These are phyloP conservation scores for Penicillium sp. DNA, from an alignment of 2,329 filamentous ascomycete species.

Conservation along the genomic window DNA sequence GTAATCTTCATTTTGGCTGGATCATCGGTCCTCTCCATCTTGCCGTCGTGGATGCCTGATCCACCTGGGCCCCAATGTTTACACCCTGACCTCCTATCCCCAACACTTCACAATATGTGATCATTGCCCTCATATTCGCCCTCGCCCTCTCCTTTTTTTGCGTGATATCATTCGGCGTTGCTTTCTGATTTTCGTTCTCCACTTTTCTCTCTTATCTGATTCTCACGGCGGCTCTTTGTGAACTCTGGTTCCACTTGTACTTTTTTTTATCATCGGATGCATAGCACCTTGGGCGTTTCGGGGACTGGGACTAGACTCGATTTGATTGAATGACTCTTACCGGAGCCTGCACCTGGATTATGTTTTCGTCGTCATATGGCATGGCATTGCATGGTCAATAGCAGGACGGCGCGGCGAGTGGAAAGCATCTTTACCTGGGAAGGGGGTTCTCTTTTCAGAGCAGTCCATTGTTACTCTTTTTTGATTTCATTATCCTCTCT, in stretches of 20 bases:
- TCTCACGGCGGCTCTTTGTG: slow-evolving; percentile 20
- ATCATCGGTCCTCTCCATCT: slow-evolving; percentile 8
- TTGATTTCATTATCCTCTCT: slow-evolving; percentile 15
- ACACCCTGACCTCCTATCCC: slow-evolving; percentile 3
- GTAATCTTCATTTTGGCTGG: slow-evolving; percentile 1
- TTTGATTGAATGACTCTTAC: slow-evolving; percentile 34
- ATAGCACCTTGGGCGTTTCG: slow-evolving; percentile 41
- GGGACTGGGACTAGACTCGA: slow-evolving; percentile 39
- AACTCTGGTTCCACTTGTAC: slow-evolving; percentile 23
- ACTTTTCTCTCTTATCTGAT: neutral
- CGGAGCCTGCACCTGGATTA: slow-evolving; percentile 34
- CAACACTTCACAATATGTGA: neutral
- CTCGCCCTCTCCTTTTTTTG: neutral
- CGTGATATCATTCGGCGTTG: slow-evolving; percentile 19
- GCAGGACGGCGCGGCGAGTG: slow-evolving; percentile 31
- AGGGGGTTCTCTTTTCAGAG: slow-evolving; percentile 22
- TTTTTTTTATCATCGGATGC: slow-evolving; percentile 37
- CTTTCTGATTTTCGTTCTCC: slow-evolving; percentile 16
- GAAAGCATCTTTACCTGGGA: slow-evolving; percentile 32
- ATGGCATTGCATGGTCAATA: slow-evolving; percentile 32
- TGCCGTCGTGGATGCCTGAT: slow-evolving; percentile 15
- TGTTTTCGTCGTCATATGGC: slow-evolving; percentile 34
- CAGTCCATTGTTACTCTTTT: slow-evolving; percentile 28
- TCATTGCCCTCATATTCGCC: neutral
- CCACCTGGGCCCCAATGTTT: slow-evolving; percentile 16